Evolutionary conservation across 257 asterid species (phyloP).

Genomic region (Cinchona pubescens): DNA sequence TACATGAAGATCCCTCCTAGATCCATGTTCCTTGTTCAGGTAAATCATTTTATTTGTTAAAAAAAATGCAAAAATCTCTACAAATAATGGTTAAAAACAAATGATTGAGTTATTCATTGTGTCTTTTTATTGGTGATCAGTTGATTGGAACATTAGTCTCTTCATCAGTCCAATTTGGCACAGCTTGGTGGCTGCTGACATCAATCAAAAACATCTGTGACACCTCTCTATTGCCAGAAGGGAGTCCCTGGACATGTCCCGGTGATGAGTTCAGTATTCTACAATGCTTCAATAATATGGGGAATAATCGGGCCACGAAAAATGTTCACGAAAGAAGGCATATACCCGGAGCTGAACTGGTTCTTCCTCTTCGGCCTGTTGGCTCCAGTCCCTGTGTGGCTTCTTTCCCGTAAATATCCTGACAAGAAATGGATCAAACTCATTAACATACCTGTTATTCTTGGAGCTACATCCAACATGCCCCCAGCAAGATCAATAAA

Average conservation of each 20-base stretch:
- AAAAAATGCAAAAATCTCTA: background rate
- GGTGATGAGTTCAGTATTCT: slow-evolving; percentile 70
- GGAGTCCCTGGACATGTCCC: slow-evolving; percentile 90
- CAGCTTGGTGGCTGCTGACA: slow-evolving; percentile 77
- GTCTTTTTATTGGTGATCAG: slow-evolving; percentile 17
- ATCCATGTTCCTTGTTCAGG: slow-evolving; percentile 82
- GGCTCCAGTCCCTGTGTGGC: slow-evolving; percentile 60
- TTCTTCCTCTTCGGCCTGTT: slow-evolving; percentile 63
- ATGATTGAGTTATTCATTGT: background rate
- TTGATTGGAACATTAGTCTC: slow-evolving; percentile 57
- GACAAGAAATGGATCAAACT: slow-evolving; percentile 55
- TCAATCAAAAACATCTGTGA: slow-evolving; percentile 51
- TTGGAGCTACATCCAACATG: slow-evolving; percentile 52
- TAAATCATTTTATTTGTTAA: background rate
- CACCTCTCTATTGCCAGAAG: slow-evolving; percentile 37
- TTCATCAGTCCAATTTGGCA: slow-evolving; percentile 53
- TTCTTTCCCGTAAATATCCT: slow-evolving; percentile 44
- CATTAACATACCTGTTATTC: slow-evolving; percentile 50
- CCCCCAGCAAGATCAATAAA: slow-evolving; percentile 58
- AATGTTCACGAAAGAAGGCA: slow-evolving; percentile 69
- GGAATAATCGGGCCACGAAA: slow-evolving; percentile 70
- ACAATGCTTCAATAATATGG: slow-evolving; percentile 82
- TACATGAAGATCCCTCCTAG: slow-evolving; percentile 91
- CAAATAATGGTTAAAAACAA: background rate
- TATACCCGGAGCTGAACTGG: slow-evolving; percentile 54